Base-by-base conservation (phyloP, 352 stramenopile genomes). In the Thalassiosira allenii region DNA sequence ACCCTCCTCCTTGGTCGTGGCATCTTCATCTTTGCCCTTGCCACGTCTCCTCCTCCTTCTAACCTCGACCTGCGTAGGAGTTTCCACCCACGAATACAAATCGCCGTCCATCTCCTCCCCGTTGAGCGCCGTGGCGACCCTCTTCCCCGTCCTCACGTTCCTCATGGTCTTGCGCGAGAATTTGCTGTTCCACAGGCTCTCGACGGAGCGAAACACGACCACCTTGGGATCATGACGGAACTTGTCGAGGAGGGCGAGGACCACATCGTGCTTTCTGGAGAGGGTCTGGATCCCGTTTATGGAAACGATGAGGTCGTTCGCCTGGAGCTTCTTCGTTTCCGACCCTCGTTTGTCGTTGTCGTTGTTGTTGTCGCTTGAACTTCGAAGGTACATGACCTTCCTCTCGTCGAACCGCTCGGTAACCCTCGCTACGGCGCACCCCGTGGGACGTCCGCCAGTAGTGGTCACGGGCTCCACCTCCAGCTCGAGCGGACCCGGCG, bases 221-320 rank as follows among this genome's bases (percentile, higher is more conserved):
- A 67, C 68, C 43, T 77, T 77, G 29, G 54, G 11, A 53, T 43
- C 23, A 1, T 54, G 22, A 14, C 69, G 25, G 37, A 79, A 74
- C 51, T 44, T 53, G 14, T 75, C 29, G 5, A 86, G 41, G n/a
- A 86, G 52, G 14, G 59, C 34, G 12, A 59, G 57, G 14, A 79
- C 70, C 8, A 77, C 69, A 34, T 61, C 47, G 43, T 71, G 67
- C 20, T 72, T 65, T 27, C 78, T 56, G 2, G 78, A 86, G 25
- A 81, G 59, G 41, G 79, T 47, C 20, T 41, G 57, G 14, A 81
- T 79, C 11, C 58, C 68, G 54, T 86, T 81, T n/a, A 86, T 72
- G 12, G 65, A 75, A 22, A 86, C 67, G 12, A 86, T 22, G 29
- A 86, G 51, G 63, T 86, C 78, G 47, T 86, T 86, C 14, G 66